Evolutionary conservation across 2,329 filamentous ascomycete genomes (phyloP).

Genomic region (Penicillium brevicompactum): DNA sequence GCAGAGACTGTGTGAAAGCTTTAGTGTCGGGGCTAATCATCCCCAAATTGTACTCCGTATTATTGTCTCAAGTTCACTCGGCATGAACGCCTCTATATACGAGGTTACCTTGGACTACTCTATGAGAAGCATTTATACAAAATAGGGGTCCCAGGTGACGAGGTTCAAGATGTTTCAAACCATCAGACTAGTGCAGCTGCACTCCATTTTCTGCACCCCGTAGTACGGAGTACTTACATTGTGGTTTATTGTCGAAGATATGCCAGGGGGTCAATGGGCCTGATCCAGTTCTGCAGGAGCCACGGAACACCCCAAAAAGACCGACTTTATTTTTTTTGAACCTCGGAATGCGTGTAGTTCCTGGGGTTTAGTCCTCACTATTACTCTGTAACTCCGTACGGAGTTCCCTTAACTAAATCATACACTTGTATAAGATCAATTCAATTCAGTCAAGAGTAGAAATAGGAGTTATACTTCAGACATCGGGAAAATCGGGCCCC

Average conservation of each 20-base stretch:
- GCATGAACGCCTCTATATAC: background rate
- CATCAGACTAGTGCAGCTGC: background rate
- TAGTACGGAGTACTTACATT: background rate
- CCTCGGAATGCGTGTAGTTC: background rate
- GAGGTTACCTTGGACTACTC: background rate
- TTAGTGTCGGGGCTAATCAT: too few relatives aligned
- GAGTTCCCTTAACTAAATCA: too few relatives aligned
- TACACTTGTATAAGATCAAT: too few relatives aligned
- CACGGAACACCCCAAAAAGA: conserved; percentile 15
- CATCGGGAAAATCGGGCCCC: conserved; percentile 14
- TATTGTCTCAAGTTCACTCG: background rate
- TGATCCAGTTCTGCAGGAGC: conserved; percentile 27
- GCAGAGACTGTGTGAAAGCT: too few relatives aligned
- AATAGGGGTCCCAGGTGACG: background rate
- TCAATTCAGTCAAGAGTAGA: background rate
- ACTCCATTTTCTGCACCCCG: background rate
- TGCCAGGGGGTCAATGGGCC: conserved; percentile 14
- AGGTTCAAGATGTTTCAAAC: background rate
- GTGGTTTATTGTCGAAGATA: background rate
- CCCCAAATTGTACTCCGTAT: background rate
- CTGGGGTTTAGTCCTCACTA: background rate
- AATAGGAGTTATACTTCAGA: background rate
- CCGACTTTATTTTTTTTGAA: too few relatives aligned
- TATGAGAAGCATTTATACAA: background rate
- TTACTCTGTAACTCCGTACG: background rate